These are phyloP conservation scores for Colletotrichum sp. DNA, from an alignment of 2,329 filamentous ascomycete species.

Conservation along the genomic window DNA sequence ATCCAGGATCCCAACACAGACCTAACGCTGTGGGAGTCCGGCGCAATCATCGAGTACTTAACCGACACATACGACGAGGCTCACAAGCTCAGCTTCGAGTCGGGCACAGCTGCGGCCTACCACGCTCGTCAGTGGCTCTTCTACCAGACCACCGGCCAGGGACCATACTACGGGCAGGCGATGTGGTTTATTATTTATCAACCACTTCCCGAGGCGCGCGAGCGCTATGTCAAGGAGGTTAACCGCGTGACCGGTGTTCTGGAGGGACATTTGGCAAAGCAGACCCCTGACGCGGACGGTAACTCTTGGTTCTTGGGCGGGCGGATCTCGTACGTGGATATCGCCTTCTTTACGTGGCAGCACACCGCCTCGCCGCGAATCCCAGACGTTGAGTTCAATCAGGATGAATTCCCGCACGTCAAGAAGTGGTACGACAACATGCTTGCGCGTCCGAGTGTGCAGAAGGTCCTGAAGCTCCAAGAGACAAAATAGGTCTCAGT, in stretches of 20 bases:
- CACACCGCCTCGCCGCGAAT: background rate
- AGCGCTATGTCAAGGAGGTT: slow-evolving; percentile 33
- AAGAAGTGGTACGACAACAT: background rate
- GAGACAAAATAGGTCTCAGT: background rate
- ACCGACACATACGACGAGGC: slow-evolving; percentile 26
- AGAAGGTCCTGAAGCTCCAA: background rate
- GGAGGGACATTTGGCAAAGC: slow-evolving; percentile 23
- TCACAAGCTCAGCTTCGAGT: slow-evolving; percentile 11
- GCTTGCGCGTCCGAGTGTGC: background rate
- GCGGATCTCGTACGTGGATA: slow-evolving; percentile 28
- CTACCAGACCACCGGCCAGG: slow-evolving; percentile 44
- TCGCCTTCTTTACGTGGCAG: slow-evolving; percentile 28
- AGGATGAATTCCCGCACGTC: background rate
- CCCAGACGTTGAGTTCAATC: background rate
- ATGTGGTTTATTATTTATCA: slow-evolving; percentile 36
- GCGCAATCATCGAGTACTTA: slow-evolving; percentile 29
- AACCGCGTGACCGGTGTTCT: slow-evolving; percentile 31
- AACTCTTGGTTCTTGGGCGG: slow-evolving; percentile 25
- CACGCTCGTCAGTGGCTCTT: slow-evolving; percentile 37
- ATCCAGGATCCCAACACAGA: slow-evolving; percentile 20
- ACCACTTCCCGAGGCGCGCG: slow-evolving; percentile 28
- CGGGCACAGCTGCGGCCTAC: slow-evolving; percentile 2
- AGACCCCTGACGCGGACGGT: slow-evolving; percentile 17
- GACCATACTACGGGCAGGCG: slow-evolving; percentile 40
- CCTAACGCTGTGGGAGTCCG: slow-evolving; percentile 25